These are phyloP conservation scores for Quercus aquifolioides DNA, from an alignment of 306 rosid genomes.

Conservation along the genomic window DNA sequence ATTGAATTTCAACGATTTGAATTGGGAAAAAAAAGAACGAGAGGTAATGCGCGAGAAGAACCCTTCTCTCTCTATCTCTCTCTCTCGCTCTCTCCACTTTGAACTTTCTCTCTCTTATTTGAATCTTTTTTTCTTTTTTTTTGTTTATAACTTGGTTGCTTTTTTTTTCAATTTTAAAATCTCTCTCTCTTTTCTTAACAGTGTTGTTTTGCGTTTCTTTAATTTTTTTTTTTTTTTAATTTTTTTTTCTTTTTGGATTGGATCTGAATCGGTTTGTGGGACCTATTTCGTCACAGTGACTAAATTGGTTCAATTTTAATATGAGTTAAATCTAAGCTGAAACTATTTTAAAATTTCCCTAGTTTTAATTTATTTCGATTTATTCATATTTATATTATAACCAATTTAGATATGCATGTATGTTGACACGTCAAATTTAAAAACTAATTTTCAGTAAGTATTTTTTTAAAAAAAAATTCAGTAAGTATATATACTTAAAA, in stretches of 20 bases:
- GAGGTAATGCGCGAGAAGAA: constrained; percentile 12
- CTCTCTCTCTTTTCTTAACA: neutral
- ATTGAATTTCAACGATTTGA: constrained; percentile 1
- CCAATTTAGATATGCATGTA: too few relatives aligned
- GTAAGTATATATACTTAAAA: too few relatives aligned
- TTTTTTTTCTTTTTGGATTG: neutral
- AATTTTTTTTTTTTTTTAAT: neutral
- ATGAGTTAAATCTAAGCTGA: too few relatives aligned
- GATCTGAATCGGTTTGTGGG: neutral
- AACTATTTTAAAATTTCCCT: too few relatives aligned
- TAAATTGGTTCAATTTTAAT: too few relatives aligned
- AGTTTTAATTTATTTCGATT: too few relatives aligned
- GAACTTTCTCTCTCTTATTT: constrained; percentile 25
- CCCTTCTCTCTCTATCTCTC: constrained; percentile 21
- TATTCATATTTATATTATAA: too few relatives aligned
- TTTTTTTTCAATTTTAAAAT: neutral
- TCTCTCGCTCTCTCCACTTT: neutral
- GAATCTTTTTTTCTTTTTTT: neutral
- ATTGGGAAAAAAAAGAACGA: neutral
- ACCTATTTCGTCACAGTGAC: too few relatives aligned
- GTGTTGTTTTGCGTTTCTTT: neutral
- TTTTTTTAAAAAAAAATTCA: too few relatives aligned
- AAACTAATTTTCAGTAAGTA: too few relatives aligned
- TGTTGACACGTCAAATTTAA: too few relatives aligned
- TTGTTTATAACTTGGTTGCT: neutral